Evolutionary conservation across 1,284 basidiomycete genomes (phyloP).

Genomic region (Albatrellus sp.): DNA sequence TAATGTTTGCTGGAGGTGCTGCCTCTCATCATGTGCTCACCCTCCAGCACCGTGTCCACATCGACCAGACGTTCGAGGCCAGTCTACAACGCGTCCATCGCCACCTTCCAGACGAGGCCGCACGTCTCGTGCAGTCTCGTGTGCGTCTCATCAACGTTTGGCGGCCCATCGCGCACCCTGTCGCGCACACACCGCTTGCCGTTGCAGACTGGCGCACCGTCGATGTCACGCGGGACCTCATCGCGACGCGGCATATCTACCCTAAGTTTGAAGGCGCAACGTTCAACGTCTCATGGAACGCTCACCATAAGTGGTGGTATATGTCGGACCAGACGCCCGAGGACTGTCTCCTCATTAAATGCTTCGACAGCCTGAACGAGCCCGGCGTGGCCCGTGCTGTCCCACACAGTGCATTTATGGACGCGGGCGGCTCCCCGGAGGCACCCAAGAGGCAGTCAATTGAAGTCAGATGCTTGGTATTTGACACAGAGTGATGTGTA

Average conservation of each 20-base stretch:
- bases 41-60: slow-evolving; percentile 27
- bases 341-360: slow-evolving; percentile 34
- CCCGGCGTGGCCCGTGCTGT: slow-evolving; percentile 23
- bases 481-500: slow-evolving; percentile 13
- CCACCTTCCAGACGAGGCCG: slow-evolving; percentile 34
- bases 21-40: slow-evolving; percentile 4
- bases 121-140: slow-evolving; percentile 31
- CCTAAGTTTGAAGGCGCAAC: slow-evolving; percentile 21
- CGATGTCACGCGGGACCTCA: slow-evolving; percentile 19
- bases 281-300: slow-evolving; percentile 23
- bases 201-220: slow-evolving; percentile 30
- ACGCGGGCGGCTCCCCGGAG: slow-evolving; percentile 21
- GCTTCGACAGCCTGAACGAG: slow-evolving; percentile 26
- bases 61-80: slow-evolving; percentile 43
- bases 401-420: slow-evolving; percentile 32
- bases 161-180: slow-evolving; percentile 32
- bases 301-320: slow-evolving; percentile 33
- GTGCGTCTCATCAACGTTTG: slow-evolving; percentile 43
- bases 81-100: slow-evolving; percentile 36
- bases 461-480: slow-evolving; percentile 25
- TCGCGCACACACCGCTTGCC: slow-evolving; percentile 32
- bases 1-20: not conserved
- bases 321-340: slow-evolving; percentile 30
- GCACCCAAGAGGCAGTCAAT: slow-evolving; percentile 28
- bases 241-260: slow-evolving; percentile 20